Evolutionary conservation across 1,284 basidiomycete genomes (phyloP).

Genomic region (Papiliotrema fonsecae): DNA sequence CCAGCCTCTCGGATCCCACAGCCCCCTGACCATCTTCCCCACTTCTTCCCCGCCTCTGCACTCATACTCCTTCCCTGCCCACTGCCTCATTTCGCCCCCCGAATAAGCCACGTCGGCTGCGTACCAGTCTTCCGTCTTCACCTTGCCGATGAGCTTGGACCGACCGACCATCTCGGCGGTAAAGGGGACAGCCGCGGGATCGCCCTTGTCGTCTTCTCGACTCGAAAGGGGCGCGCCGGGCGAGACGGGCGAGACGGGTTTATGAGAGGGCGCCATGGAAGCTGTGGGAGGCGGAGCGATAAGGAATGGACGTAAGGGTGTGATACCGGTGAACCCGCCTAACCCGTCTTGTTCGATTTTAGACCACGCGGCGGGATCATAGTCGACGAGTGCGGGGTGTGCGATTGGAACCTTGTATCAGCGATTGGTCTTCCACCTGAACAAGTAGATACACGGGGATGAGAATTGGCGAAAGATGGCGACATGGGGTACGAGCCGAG

Average conservation of each 20-base stretch:
- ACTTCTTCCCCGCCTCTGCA: slow-evolving; percentile 37
- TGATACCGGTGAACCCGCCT: slow-evolving; percentile 42
- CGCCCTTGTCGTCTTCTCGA: not conserved
- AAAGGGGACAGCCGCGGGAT: not conserved
- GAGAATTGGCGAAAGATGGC: not conserved
- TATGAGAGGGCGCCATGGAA: not conserved
- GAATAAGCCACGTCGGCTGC: slow-evolving; percentile 26
- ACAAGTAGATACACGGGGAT: not conserved
- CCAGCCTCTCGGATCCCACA: slow-evolving; percentile 45
- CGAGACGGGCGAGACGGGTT: not conserved
- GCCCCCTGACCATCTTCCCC: slow-evolving; percentile 36
- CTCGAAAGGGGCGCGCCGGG: not conserved
- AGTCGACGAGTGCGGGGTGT: slow-evolving; percentile 36
- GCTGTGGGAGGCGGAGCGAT: not conserved
- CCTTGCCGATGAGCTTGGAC: not conserved
- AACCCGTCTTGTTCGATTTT: slow-evolving; percentile 37
- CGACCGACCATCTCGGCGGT: slow-evolving; percentile 1
- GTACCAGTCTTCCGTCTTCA: slow-evolving; percentile 27
- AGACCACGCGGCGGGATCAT: slow-evolving; percentile 34
- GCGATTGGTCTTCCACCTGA: not conserved
- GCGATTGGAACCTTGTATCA: slow-evolving; percentile 40
- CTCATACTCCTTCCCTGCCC: slow-evolving; percentile 36
- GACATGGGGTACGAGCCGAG: not conserved
- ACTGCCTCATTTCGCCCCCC: slow-evolving; percentile 24
- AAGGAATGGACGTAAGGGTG: slow-evolving; percentile 9